Conservation (phyloP, 257 asterid genomes). For the Primulina huaijiensis region DNA sequence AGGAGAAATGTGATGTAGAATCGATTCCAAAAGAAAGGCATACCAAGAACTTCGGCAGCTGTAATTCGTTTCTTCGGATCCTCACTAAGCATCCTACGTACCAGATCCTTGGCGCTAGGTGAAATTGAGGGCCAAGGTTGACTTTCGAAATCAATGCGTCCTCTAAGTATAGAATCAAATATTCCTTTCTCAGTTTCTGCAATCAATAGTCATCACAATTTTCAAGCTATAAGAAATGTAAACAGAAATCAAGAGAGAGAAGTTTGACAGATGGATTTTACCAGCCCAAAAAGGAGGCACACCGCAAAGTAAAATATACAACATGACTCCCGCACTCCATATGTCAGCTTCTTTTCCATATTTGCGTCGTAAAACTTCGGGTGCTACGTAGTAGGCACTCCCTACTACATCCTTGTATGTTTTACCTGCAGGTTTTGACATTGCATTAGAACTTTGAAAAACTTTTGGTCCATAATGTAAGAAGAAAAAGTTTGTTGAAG, state of each 20-base stretch:
- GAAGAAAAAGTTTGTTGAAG: too few species aligned
- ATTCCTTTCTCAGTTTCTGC: conserved; percentile 73
- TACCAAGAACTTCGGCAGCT: conserved; percentile 85
- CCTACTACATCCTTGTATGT: conserved; percentile 71
- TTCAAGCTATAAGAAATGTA: conserved; percentile 11
- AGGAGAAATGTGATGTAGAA: not conserved
- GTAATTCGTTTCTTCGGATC: conserved; percentile 67
- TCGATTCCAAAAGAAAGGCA: not conserved
- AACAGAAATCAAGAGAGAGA: not conserved
- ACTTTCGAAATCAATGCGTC: conserved; percentile 59
- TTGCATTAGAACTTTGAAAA: not conserved
- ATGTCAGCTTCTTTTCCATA: conserved; percentile 78
- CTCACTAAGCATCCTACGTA: conserved; percentile 57
- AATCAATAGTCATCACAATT: conserved; percentile 13
- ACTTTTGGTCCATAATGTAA: too few species aligned
- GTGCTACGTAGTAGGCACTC: conserved; percentile 88
- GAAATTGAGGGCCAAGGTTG: conserved; percentile 78
- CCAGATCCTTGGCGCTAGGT: conserved; percentile 72
- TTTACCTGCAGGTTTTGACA: conserved; percentile 48
- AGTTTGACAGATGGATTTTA: conserved; percentile 22
- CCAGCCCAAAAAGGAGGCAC: conserved; percentile 96
- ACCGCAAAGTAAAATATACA: conserved; percentile 77
- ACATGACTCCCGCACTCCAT: conserved; percentile 91
- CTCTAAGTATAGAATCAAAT: conserved; percentile 61
- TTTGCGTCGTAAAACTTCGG: conserved; percentile 66